A percentile compares a stretch with the other conserved stretches of the same genome.
Conservation (phyloP, 129 eudicot genomes). For the Ambrosia trifida region DNA sequence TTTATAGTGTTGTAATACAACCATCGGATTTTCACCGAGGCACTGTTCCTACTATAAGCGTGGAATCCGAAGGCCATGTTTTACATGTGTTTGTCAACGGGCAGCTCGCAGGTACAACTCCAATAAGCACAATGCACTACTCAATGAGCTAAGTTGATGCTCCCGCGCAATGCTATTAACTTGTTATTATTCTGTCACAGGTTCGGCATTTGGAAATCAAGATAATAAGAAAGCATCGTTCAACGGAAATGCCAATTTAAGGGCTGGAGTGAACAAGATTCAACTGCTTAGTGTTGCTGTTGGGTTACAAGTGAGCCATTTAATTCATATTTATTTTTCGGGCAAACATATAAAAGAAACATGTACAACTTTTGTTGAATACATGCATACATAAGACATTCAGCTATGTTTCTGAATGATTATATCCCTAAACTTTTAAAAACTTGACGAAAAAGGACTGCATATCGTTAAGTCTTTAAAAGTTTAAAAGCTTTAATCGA, state of each 20-base stretch:
- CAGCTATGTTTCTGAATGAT: background rate
- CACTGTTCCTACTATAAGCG: slow-evolving; percentile 43
- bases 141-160: background rate
- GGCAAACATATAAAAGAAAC: background rate
- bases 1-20: slow-evolving; percentile 61
- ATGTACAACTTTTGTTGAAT: background rate
- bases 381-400: background rate
- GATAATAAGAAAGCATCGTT: slow-evolving; percentile 44
- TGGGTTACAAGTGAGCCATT: slow-evolving; percentile 71
- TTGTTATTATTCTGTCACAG: slow-evolving; percentile 32
- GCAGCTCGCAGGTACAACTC: slow-evolving; percentile 47
- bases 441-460: background rate
- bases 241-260: slow-evolving; percentile 49
- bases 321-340: background rate
- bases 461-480: too few species aligned
- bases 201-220: slow-evolving; percentile 68
- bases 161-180: background rate
- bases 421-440: background rate
- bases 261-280: slow-evolving; percentile 67
- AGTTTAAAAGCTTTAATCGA: background rate
- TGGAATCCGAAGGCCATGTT: slow-evolving; percentile 74
- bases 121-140: slow-evolving; percentile 8
- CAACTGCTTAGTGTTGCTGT: slow-evolving; percentile 72
- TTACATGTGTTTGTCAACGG: slow-evolving; percentile 77
- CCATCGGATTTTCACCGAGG: slow-evolving; percentile 54